Conservation (phyloP, 768 basidiomycete genomes). For the Sporobolomyces phaffii region DNA sequence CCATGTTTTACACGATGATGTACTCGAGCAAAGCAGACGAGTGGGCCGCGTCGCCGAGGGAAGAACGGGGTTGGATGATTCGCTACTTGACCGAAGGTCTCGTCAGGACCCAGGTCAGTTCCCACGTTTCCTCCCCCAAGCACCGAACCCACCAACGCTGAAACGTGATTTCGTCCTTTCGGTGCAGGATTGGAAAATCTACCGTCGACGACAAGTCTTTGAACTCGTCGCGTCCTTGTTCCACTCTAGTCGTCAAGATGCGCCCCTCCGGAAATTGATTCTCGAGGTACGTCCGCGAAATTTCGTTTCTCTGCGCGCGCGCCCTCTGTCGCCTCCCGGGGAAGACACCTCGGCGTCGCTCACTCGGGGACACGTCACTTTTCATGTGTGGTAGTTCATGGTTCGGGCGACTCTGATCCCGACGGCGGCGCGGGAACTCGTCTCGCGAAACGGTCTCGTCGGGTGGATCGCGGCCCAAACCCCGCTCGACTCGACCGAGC, state of each 20-base stretch:
- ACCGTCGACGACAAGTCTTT: slow-evolving; percentile 39
- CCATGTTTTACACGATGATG: slow-evolving; percentile 81
- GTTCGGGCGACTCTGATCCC: slow-evolving; percentile 32
- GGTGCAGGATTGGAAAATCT: slow-evolving; percentile 42
- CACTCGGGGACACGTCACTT: too few relatives aligned
- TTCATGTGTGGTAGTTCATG: slow-evolving; percentile 39
- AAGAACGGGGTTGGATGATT: slow-evolving; percentile 39
- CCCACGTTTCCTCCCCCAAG: background rate
- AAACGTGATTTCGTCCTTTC: too few relatives aligned
- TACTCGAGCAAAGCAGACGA: slow-evolving; percentile 50
- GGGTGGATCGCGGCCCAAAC: slow-evolving; percentile 25
- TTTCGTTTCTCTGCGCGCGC: too few relatives aligned
- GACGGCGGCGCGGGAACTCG: slow-evolving; percentile 38
- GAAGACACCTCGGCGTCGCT: too few relatives aligned
- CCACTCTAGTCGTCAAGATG: slow-evolving; percentile 32
- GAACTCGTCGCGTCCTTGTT: slow-evolving; percentile 40
- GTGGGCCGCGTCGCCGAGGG: slow-evolving; percentile 19
- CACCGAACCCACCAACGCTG: too few relatives aligned
- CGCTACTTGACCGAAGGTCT: slow-evolving; percentile 35
- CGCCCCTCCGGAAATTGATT: slow-evolving; percentile 25
- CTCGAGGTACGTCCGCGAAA: slow-evolving; percentile 35
- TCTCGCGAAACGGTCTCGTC: slow-evolving; percentile 36
- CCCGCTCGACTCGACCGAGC: slow-evolving; percentile 25
- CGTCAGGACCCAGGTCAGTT: slow-evolving; percentile 32
- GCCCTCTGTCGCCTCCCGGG: too few relatives aligned